Percentiles rank a stretch among this genome's conserved stretches.
Evolutionary conservation across 805 yeast genomes (phyloP).

Genomic region (Allodekkera sacchari): DNA sequence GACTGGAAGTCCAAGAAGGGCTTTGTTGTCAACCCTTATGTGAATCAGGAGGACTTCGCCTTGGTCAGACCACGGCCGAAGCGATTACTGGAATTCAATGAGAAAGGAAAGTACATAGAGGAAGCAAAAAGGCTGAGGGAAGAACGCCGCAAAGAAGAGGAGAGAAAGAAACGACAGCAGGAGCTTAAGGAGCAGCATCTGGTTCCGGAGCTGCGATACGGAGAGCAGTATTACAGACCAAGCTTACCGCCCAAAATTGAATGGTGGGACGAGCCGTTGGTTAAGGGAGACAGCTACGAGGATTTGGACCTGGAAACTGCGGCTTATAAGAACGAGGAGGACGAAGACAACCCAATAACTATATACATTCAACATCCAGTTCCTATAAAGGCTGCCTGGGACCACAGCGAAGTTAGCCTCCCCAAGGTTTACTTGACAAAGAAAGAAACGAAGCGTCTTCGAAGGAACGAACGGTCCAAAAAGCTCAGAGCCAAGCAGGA

Average conservation of each 20-base stretch:
- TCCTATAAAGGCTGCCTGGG: constrained; percentile 54
- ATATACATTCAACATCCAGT: constrained; percentile 79
- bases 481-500: constrained; percentile 67
- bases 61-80: constrained; percentile 12
- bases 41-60: constrained; percentile 22
- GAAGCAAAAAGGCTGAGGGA: constrained; percentile 45
- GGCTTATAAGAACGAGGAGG: constrained; percentile 28
- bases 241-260: constrained; percentile 57
- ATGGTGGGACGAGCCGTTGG: constrained; percentile 81
- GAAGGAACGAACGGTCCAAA: constrained; percentile 60
- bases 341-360: constrained; percentile 44
- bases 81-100: constrained; percentile 43
- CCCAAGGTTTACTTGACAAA: constrained; percentile 56
- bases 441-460: constrained; percentile 62
- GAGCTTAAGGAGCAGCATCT: constrained; percentile 31
- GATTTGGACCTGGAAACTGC: constrained; percentile 20
- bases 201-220: constrained; percentile 41
- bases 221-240: constrained; percentile 47
- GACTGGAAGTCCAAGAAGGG: constrained; percentile 19
- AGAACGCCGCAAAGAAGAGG: constrained; percentile 15
- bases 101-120: constrained; percentile 54
- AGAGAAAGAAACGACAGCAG: constrained; percentile 24
- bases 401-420: constrained; percentile 31
- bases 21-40: constrained; percentile 25
- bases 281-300: constrained; percentile 30